Evolutionary conservation across 805 yeast genomes (phyloP), one percentile per base, ranked within the genome.

Genomic region (Grigorovia yakushimaensis): DNA sequence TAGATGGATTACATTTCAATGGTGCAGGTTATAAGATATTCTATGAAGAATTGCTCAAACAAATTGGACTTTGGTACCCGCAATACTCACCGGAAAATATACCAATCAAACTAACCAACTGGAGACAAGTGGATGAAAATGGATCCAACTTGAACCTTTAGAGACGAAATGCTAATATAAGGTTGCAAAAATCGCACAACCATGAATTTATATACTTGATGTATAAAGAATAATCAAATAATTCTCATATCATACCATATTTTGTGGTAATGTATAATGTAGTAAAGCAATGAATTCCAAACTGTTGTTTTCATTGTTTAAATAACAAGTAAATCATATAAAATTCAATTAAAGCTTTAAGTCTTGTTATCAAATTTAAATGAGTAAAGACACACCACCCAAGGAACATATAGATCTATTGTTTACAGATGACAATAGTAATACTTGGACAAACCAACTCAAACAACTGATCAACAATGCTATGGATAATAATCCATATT

Each of bases 401-500:
- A 27, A 10, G 13, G 33, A 27, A 10, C 15, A 10, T 27, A 7
- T 27, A 10, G 9, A 10, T 27, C 13, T 7, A 27, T 27, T 27
- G 13, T 10, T 10, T 10, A 3, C 33, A 10, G 33, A 27, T 27
- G 9, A 24, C 27, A 24, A 24, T 9, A 33, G 15, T 33, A n/a
- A 33, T 8, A 33, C 17, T 15, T 33, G 17, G 18, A 9, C 18
- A 15, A n/a, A 15, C 17, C 43, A 41, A 41, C 8, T 41, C 3
- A 41, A 41, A 27, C 43, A 41, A 19, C 19, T 81, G 4, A 66
- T 79, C 56, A 66, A 74, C 39, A 79, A 78, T 47, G 76, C 79
- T 2, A 70, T 84, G 49, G 73, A 73, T 20, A 74, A 77, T 36
- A 91, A 91, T 62, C 98, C 97, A n/a, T 88, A 88, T 64, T 91